Conservation (phyloP, 768 basidiomycete species). For the Cantharellus cinnabarinus region DNA sequence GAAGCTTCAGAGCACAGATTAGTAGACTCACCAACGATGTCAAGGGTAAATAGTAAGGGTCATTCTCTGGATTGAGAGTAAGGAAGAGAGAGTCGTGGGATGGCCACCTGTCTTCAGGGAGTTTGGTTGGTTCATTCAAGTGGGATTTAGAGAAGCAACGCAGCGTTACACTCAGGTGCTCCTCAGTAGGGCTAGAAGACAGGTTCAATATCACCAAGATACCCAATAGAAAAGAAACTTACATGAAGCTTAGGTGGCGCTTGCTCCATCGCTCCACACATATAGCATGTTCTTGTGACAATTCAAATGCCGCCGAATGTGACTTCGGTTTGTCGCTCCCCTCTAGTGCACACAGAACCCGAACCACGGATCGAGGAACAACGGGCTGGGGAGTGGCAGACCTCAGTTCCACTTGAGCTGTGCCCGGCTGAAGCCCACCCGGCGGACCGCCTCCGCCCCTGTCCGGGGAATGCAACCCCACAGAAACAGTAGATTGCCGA, state of each 20-base stretch:
- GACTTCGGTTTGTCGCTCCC: no score
- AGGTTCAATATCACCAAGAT: not conserved
- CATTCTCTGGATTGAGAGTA: not conserved
- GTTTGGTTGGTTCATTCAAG: not conserved
- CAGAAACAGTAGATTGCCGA: no score
- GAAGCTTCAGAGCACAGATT: not conserved
- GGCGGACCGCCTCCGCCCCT: no score
- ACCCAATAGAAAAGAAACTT: not conserved
- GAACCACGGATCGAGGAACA: no score
- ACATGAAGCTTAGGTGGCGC: not conserved
- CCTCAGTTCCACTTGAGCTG: no score
- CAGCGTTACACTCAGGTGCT: not conserved
- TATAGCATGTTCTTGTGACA: no score
- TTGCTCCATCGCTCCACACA: not conserved
- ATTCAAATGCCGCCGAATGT: no score
- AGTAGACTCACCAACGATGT: not conserved
- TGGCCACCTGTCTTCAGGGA: not conserved
- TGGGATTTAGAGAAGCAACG: not conserved
- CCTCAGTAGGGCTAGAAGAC: not conserved
- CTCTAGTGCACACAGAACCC: no score
- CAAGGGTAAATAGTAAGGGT: not conserved
- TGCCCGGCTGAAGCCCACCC: no score
- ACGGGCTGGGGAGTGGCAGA: no score
- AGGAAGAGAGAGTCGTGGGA: not conserved
- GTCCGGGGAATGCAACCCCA: no score